Conservation (phyloP, 177 flowering plant species). For the Vitis hybrid region DNA sequence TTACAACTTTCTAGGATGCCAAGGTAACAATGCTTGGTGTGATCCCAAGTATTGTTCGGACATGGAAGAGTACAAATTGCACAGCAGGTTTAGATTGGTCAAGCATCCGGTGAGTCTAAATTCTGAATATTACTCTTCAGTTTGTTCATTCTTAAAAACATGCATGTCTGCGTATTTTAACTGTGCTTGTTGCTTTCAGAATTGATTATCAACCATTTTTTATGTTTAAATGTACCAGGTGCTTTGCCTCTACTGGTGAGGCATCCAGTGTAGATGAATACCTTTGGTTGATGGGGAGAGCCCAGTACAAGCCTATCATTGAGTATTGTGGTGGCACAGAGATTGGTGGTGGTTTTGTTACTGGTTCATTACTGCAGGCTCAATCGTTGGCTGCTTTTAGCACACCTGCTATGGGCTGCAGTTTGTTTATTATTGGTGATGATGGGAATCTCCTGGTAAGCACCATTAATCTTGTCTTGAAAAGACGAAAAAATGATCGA, state of each 20-base stretch:
- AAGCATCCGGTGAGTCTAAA: slow-evolving; percentile 60
- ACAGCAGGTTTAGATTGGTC: slow-evolving; percentile 89
- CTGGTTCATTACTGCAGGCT: slow-evolving; percentile 81
- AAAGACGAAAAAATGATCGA: neutral
- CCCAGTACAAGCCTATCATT: slow-evolving; percentile 81
- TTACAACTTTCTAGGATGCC: slow-evolving; percentile 67
- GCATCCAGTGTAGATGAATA: slow-evolving; percentile 92
- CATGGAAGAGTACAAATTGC: slow-evolving; percentile 78
- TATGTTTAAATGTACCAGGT: slow-evolving; percentile 42
- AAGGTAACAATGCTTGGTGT: slow-evolving; percentile 94
- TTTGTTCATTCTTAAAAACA: neutral
- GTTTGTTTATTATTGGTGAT: slow-evolving; percentile 66
- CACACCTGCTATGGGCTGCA: slow-evolving; percentile 91
- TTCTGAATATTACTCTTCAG: neutral
- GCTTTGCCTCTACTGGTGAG: slow-evolving; percentile 95
- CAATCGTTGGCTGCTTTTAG: slow-evolving; percentile 94
- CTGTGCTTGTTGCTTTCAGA: neutral
- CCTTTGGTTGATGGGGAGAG: slow-evolving; percentile 95
- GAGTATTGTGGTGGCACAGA: slow-evolving; percentile 99
- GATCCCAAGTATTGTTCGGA: slow-evolving; percentile 86
- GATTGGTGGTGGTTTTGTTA: slow-evolving; percentile 89
- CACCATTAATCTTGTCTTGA: slow-evolving; percentile 9
- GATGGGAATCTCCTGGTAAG: slow-evolving; percentile 84
- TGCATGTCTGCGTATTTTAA: neutral
- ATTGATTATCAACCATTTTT: neutral